Conservation (phyloP, 2,329 filamentous ascomycete genomes). For the Pseudodiploospora longispora region DNA sequence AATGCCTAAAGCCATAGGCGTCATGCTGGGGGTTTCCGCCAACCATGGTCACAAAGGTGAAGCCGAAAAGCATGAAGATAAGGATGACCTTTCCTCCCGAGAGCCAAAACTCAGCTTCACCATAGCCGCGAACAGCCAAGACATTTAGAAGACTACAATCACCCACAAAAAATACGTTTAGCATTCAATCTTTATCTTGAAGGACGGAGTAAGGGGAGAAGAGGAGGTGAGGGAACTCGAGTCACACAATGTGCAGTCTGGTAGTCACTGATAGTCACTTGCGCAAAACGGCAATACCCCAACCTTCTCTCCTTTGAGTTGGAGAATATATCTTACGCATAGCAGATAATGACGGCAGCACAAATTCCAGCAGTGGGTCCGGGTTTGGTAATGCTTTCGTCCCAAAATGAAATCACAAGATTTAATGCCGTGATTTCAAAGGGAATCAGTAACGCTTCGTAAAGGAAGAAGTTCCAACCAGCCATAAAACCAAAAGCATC, state of each 20-base stretch:
- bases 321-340: slow-evolving; percentile 38
- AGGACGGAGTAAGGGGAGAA: not conserved
- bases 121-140: slow-evolving; percentile 57
- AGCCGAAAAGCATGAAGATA: slow-evolving; percentile 59
- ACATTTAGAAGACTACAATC: slow-evolving; percentile 47
- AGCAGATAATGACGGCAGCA: slow-evolving; percentile 44
- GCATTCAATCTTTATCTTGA: slow-evolving; percentile 13
- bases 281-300: not conserved
- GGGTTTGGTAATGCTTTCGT: slow-evolving; percentile 43
- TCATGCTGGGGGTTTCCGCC: slow-evolving; percentile 66
- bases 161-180: slow-evolving; percentile 18
- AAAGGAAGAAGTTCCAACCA: slow-evolving; percentile 38
- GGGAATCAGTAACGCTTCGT: slow-evolving; percentile 34
- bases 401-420: slow-evolving; percentile 34
- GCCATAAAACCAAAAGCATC: slow-evolving; percentile 52
- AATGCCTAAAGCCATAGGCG: slow-evolving; percentile 63
- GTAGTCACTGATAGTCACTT: not conserved
- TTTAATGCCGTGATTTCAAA: slow-evolving; percentile 36
- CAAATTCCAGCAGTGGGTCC: slow-evolving; percentile 60
- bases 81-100: slow-evolving; percentile 56
- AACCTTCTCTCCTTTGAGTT: not conserved
- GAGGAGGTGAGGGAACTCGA: not conserved
- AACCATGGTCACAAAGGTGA: slow-evolving; percentile 74
- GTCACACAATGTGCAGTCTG: slow-evolving; percentile 1
- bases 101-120: slow-evolving; percentile 66